A percentile compares a stretch with the other conserved stretches of the same genome.
These are phyloP conservation scores for Pichia phayaonensis DNA, from an alignment of 805 yeast species.

Conservation along the genomic window DNA sequence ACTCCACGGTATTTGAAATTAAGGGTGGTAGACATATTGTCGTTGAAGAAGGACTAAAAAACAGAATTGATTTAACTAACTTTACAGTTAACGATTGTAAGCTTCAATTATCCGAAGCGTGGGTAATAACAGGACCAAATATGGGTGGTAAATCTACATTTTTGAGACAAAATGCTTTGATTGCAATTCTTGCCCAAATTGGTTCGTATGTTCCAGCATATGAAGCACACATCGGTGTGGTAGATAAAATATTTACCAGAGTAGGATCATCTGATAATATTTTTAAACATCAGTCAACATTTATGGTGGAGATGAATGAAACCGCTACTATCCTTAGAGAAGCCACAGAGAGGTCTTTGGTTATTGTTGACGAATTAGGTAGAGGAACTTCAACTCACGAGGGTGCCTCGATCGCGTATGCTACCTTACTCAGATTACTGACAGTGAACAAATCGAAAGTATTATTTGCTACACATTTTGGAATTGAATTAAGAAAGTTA, in stretches of 20 bases:
- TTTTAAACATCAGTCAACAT: constrained; percentile 73
- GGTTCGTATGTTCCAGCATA: constrained; percentile 70
- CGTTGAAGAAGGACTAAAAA: constrained; percentile 66
- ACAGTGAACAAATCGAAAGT: constrained; percentile 55
- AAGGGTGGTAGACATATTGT: constrained; percentile 73
- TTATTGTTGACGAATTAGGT: constrained; percentile 83
- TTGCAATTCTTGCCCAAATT: constrained; percentile 62
- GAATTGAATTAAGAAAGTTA: constrained; percentile 41
- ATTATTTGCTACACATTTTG: constrained; percentile 88
- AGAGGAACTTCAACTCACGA: constrained; percentile 82
- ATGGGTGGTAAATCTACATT: constrained; percentile 84
- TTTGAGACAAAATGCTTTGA: constrained; percentile 63
- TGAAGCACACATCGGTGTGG: constrained; percentile 56
- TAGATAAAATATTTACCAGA: constrained; percentile 72
- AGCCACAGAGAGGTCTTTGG: constrained; percentile 61
- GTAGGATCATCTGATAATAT: constrained; percentile 84
- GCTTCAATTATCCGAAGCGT: constrained; percentile 27
- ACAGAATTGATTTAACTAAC: constrained; percentile 27
- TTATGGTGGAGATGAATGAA: constrained; percentile 90
- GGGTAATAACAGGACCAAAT: constrained; percentile 84
- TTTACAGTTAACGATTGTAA: constrained; percentile 43
- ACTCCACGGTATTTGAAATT: constrained; percentile 41
- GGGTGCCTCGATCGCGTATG: constrained; percentile 80
- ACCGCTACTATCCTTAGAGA: constrained; percentile 60
- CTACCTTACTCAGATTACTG: constrained; percentile 53